These are phyloP conservation scores for Ganoderma resinaceum DNA, from an alignment of 1,284 basidiomycete genomes.

Conservation along the genomic window DNA sequence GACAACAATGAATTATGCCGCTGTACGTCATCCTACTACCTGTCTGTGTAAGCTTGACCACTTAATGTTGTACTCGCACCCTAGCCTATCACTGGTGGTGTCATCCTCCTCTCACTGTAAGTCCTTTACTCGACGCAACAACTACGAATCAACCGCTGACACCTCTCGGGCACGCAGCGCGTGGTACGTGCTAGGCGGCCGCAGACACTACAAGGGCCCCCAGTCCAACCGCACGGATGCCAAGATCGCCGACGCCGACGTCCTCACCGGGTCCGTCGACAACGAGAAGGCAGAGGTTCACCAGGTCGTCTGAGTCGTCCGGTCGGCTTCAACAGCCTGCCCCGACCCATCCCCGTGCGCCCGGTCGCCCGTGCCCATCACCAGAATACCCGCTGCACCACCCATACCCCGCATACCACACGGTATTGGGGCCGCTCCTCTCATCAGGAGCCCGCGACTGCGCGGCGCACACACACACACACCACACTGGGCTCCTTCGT, in stretches of 20 bases:
- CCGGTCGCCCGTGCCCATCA: neutral
- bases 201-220: conserved; percentile 41
- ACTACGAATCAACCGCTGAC: neutral
- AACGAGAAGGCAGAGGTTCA: conserved; percentile 19
- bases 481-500: no score
- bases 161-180: conserved; percentile 22
- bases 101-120: conserved; percentile 45
- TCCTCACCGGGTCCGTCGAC: conserved; percentile 13
- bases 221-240: conserved; percentile 32
- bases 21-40: conserved; percentile 38
- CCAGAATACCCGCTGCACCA: neutral
- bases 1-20: conserved; percentile 83
- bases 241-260: conserved; percentile 12
- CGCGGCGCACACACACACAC: neutral
- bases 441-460: neutral
- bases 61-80: neutral
- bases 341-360: neutral
- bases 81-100: conserved; percentile 46
- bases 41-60: neutral
- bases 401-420: neutral
- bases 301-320: conserved; percentile 16
- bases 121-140: conserved; percentile 15
- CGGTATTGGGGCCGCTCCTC: neutral
- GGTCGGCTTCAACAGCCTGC: conserved; percentile 25
- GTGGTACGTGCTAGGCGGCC: conserved; percentile 39